Evolutionary conservation across 2,329 filamentous ascomycete species (phyloP), one percentile per base, ranked within the genome.

Genomic region (Diaporthe sp.): DNA sequence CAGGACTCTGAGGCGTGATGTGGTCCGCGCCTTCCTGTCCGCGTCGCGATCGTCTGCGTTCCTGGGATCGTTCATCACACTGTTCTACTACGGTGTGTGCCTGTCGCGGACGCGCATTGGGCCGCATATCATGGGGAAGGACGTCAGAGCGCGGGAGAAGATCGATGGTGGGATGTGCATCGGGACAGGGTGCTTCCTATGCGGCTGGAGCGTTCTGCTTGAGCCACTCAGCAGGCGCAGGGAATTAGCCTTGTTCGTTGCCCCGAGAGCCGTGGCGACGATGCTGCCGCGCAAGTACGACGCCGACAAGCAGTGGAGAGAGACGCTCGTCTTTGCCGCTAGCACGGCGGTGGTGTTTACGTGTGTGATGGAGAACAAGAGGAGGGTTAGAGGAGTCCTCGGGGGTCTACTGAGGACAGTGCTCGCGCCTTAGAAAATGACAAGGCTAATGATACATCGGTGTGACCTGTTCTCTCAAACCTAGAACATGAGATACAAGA

Each of bases 61-160:
- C 82, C 88, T 98, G 1, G 94, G 92, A 4, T 86, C 91, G 0
- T 97, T 96, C 83, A 93, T 97, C 78, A 87, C 91, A 1, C 85
- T 95, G 15, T 97, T 96, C 82, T 97, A 96, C 85, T 97, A 97
- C 82, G 92, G 93, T 39, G 93, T 97, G 4, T 98, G 95, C 81
- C 90, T 97, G 0, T 88, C 91, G 8, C 90, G 95, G 60, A 95
- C 92, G 1, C 89, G 94, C 15, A 76, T 97, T 9, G 95, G 95
- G 0, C 95, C 95, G 0, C 89, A 82, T 47, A 31, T 96, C 17
- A 85, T 96, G 34, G 89, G 91, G n/a, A 86, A 82, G 25, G 88
- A 90, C 76, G 83, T 82, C 0, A 79, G 82, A 1, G 81, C 85
- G 34, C 84, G 88, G 37, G 89, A 91, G 80, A 82, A 80, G 70